Evolutionary conservation across 169 alveolate genomes (phyloP).

Genomic region (Babesia ovis): DNA sequence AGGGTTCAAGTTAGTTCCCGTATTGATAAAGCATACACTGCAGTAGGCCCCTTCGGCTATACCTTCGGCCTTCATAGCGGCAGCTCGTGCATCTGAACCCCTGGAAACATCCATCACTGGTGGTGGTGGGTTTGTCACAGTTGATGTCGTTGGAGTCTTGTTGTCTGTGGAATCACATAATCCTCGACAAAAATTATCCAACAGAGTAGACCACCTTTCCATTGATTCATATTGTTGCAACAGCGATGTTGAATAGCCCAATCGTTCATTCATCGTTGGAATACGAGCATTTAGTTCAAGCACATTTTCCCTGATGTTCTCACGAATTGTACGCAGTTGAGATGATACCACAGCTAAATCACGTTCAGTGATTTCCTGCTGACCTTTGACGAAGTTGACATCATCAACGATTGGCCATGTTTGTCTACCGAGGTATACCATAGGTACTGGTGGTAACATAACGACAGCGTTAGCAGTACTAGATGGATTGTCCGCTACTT

Average conservation of each 20-base stretch:
- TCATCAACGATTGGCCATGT: constrained; percentile 39
- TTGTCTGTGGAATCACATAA: constrained; percentile 5
- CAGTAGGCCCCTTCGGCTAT: constrained; percentile 52
- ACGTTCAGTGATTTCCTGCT: constrained; percentile 40
- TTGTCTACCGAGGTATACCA: constrained; percentile 35
- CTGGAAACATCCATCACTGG: constrained; percentile 6
- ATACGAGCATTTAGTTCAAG: constrained; percentile 18
- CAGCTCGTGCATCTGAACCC: constrained; percentile 4
- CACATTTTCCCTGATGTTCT: constrained; percentile 37
- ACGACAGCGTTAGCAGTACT: neutral
- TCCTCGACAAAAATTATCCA: constrained; percentile 8
- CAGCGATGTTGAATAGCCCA: neutral
- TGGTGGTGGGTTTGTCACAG: neutral
- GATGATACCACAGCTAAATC: constrained; percentile 23
- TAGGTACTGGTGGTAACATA: constrained; percentile 21
- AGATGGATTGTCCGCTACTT: no score
- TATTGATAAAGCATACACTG: constrained; percentile 67
- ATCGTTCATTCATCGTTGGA: constrained; percentile 25
- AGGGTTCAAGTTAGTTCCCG: constrained; percentile 66
- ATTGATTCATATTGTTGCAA: constrained; percentile 37
- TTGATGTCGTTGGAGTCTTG: neutral
- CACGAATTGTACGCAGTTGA: constrained; percentile 25
- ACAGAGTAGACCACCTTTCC: constrained; percentile 39
- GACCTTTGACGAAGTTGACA: constrained; percentile 32
- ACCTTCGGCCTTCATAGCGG: constrained; percentile 40